These are phyloP conservation scores for Colletotrichum sansevieriae DNA, from an alignment of 2,329 filamentous ascomycete species.

Conservation along the genomic window DNA sequence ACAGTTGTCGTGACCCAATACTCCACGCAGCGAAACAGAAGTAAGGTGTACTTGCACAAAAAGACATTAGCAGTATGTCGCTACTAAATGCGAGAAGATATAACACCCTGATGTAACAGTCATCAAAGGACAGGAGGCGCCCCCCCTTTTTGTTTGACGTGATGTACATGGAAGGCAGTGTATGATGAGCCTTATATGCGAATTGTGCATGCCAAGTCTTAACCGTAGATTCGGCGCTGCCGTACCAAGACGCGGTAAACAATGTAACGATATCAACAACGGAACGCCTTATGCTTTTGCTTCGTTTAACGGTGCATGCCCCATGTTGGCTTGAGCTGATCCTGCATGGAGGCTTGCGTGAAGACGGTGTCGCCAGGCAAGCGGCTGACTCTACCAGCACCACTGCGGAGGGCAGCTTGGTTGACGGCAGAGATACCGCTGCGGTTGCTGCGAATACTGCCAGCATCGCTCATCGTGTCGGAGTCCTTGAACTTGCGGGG, in stretches of 20 bases:
- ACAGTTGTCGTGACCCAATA: slow-evolving; percentile 40
- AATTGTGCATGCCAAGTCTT: slow-evolving; percentile 36
- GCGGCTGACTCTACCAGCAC: slow-evolving; percentile 88
- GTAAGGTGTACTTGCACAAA: slow-evolving; percentile 31
- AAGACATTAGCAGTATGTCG: slow-evolving; percentile 42
- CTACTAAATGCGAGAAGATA: slow-evolving; percentile 41
- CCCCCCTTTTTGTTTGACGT: slow-evolving; percentile 23
- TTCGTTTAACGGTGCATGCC: slow-evolving; percentile 60
- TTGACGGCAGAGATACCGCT: slow-evolving; percentile 82
- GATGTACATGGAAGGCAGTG: slow-evolving; percentile 34
- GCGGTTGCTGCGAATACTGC: slow-evolving; percentile 76
- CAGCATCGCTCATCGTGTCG: slow-evolving; percentile 73
- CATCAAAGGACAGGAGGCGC: slow-evolving; percentile 1
- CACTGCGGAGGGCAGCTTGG: slow-evolving; percentile 79
- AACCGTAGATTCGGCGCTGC: slow-evolving; percentile 40
- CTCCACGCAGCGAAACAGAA: slow-evolving; percentile 40
- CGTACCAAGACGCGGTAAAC: slow-evolving; percentile 37
- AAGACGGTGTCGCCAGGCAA: slow-evolving; percentile 87
- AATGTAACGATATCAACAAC: slow-evolving; percentile 41
- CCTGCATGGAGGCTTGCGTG: slow-evolving; percentile 75
- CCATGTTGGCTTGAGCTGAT: slow-evolving; percentile 72
- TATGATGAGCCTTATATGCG: slow-evolving; percentile 21
- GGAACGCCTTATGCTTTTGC: slow-evolving; percentile 23
- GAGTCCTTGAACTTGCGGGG: slow-evolving; percentile 78
- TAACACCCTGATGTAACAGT: slow-evolving; percentile 35